Base-by-base conservation (phyloP, 345 rosid genomes). In the Carallia pectinifolia region DNA sequence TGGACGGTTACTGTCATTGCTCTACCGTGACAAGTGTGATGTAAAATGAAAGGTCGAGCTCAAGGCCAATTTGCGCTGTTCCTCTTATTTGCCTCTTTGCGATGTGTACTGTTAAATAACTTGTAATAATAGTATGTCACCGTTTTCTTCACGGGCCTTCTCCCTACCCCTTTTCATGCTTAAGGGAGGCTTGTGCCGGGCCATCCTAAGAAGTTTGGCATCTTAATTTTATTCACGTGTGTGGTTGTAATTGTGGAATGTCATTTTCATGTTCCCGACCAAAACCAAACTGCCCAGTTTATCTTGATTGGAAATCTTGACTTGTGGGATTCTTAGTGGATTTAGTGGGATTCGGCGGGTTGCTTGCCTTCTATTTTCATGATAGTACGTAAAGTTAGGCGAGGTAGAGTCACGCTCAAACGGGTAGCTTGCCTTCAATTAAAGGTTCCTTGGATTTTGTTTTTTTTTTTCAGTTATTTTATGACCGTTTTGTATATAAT, bases 201-300 rank as follows among this genome's bases (percentile, higher is more conserved):
- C 58, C 74, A 61, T 61, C 48, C 18, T 7, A 54, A 38, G 31
- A 0, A 30, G 53, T 61, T 58, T 62, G 71, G 4, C 18, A 58
- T 23, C 44, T 9, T 7, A 36, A 58, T 34, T 40, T 9, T 7
- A 36, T 19, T 18, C 2, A 7, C 44, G 0, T 53, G 67, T 27
- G 18, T 62, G 62, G 54, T 12, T 71, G 6, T 30, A 54, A 62
- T 54, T 17, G 61, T 38, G 61, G n/a, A 9, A 10, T 53, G 74
- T 71, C 74, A 53, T 53, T 62, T 62, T 71, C 67, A n/a, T 27
- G 31, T 53, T 9, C 5, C 53, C 38, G 48, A 34, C 58, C 65
- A 10, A 31, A 47, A 64, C 58, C 61, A 31, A 23, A 18, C 31
- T 40, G 59, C 54, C 60, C 4, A 34, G 17, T 38, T 34, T 5